Evolutionary conservation across 495 filamentous ascomycete genomes (phyloP), one percentile per base, ranked within the genome.

Genomic region (Letharia lupina): DNA sequence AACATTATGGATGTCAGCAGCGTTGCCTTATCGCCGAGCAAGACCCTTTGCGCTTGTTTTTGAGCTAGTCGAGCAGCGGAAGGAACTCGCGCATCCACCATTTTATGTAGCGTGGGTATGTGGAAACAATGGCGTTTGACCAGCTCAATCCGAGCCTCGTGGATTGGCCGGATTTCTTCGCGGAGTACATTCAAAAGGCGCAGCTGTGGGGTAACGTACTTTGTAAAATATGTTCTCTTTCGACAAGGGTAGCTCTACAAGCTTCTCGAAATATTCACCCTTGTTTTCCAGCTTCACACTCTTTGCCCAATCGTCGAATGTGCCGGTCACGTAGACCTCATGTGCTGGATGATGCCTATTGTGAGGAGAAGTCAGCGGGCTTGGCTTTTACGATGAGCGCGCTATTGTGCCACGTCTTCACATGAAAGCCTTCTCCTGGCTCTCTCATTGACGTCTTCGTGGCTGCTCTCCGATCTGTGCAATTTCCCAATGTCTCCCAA

Each of bases 261-360:
- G 83, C 77, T 95, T 96, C 77, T 87, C 80, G 69, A 93, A 94
- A 67, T 78, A 70, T 59, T 84, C 83, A 68, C 82, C 86, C 33
- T 84, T 83, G 73, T 89, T 88, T 57, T 91, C 86, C 60, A 98
- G 82, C 79, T 87, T 85, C 71, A 90, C 85, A 59, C 83, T 91
- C 80, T 91, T 90, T 57, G 83, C 80, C 94, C 94, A 98, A 78
- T 91, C 84, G 76, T 98, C 93, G 74, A 98, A 98, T 60, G 89
- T 93, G 72, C 94, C 94, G 10, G 93, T 96, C 66, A 98, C 94
- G 75, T 88, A 92, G 69, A 98, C 94, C 74, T 96, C 91, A 67
- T 82, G 81, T 67, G 89, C 91, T 68, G 81, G 72, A 73, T 91
- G 85, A 68, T 86, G 83, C 91, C 91, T 93, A 71, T 4, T 9